Evolutionary conservation across 2,329 filamentous ascomycete genomes (phyloP), one percentile per base, ranked within the genome.

Genomic region (Beauveria bassiana): DNA sequence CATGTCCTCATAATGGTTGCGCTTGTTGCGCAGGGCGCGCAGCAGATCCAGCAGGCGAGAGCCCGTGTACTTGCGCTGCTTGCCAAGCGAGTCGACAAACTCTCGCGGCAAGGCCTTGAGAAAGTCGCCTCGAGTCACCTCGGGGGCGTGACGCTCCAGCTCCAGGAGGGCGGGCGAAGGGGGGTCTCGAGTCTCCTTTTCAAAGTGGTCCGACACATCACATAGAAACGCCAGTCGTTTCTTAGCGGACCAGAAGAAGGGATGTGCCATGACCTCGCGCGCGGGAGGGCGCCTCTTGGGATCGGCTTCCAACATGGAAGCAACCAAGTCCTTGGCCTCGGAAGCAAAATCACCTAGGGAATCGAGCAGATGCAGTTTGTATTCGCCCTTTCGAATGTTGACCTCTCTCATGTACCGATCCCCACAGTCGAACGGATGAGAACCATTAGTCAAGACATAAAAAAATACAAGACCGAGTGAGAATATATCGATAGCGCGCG

Each of bases 1-100:
- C 90, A 99, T 93, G 72, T 99, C 95, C 70, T 96, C 93, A 72
- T 97, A 99, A 71, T 99, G 95, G 66, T 98, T 96, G 69, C 90
- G 90, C 83, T 99, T 99, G 76, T 99, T 99, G 26, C 95, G 82
- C 61, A 99, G 78, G 1, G 93, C 95, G 1, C 95, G 84, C 22
- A 99, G 77, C 24, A 99, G 80, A 74, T 99, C 95, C 60, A 99
- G 77, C 71, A 99, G 83, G 52, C 86, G 84, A 1, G 85, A 83
- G 0, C 93, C 93, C 0, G 89, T 95, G 75, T 99, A 99, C 75
- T 96, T 97, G 70, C 93, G 85, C 75, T 98, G 93, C 76, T 96
- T 96, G 62, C 92, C 93, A 7, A 98, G 81, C 2, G 88, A 93
- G 45, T 96, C 91, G 64, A 96, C 87, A 72, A 98, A 98, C 38